A percentile compares a stretch with the other conserved stretches of the same genome.
Evolutionary conservation across 352 stramenopile species (phyloP).

Genomic region (Pythium aristosporum): DNA sequence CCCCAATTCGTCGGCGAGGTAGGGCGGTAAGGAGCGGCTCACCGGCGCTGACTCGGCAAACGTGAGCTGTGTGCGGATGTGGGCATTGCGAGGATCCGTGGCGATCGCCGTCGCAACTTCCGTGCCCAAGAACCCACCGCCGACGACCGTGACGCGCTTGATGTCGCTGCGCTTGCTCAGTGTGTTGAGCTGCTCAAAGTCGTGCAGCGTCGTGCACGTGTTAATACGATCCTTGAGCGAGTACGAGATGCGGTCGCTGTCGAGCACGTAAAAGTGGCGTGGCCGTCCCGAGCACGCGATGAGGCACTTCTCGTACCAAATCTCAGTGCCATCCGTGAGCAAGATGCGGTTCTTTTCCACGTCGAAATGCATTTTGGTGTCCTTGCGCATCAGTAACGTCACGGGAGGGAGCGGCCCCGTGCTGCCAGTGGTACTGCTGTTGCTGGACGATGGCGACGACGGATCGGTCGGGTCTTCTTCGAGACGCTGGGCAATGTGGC

Average conservation of each 20-base stretch:
- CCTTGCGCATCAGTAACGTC: constrained; percentile 76
- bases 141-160: constrained; percentile 78
- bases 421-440: neutral
- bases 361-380: constrained; percentile 73
- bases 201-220: constrained; percentile 67
- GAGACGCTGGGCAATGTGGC: constrained; percentile 78
- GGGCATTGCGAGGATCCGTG: constrained; percentile 53
- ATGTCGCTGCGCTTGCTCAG: constrained; percentile 48
- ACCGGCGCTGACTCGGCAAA: constrained; percentile 52
- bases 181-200: constrained; percentile 81
- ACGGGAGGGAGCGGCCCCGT: constrained; percentile 35
- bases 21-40: constrained; percentile 78
- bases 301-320: constrained; percentile 86
- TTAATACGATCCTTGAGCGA: constrained; percentile 87
- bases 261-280: constrained; percentile 87
- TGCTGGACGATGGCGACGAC: neutral
- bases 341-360: constrained; percentile 83
- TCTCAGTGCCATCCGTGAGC: constrained; percentile 76
- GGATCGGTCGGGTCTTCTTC: constrained; percentile 58
- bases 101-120: constrained; percentile 80
- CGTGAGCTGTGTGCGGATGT: constrained; percentile 49
- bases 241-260: constrained; percentile 81
- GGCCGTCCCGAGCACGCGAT: constrained; percentile 83
- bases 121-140: constrained; percentile 89
- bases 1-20: constrained; percentile 78